These are phyloP conservation scores for Rhodocollybia butyracea DNA, from an alignment of 768 basidiomycete species.

Conservation along the genomic window DNA sequence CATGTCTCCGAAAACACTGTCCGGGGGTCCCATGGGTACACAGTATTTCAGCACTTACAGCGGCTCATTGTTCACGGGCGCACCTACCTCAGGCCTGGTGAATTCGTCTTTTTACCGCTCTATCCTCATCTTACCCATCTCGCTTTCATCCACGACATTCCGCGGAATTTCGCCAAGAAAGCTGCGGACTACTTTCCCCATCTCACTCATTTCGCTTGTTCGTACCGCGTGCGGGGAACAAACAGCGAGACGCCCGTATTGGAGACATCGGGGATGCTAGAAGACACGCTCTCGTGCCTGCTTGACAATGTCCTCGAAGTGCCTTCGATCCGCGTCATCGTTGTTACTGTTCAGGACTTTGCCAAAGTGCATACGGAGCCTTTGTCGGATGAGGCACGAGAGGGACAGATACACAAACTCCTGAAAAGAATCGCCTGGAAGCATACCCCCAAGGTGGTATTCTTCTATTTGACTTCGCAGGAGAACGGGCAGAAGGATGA, in stretches of 20 bases:
- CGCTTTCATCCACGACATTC: slow-evolving; percentile 5
- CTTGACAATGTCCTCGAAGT: slow-evolving; percentile 1
- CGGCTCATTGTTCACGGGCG: background rate
- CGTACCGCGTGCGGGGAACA: slow-evolving; percentile 1
- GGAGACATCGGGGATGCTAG: background rate
- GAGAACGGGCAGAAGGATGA: background rate
- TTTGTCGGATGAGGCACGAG: background rate
- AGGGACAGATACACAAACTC: background rate
- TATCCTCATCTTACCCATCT: slow-evolving; percentile 5
- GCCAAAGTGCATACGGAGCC: background rate
- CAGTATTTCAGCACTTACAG: background rate
- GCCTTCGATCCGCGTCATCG: background rate
- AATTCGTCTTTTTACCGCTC: slow-evolving; percentile 3
- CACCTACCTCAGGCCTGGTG: background rate
- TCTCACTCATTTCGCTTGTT: slow-evolving; percentile 4
- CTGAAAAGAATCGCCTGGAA: slow-evolving; percentile 1
- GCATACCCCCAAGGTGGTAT: background rate
- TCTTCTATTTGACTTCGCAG: background rate
- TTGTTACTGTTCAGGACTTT: slow-evolving; percentile 3
- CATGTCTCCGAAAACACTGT: slow-evolving; percentile 1
- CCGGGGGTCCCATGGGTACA: background rate
- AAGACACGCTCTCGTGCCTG: background rate
- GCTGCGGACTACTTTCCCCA: background rate
- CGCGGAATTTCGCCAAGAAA: slow-evolving; percentile 3
- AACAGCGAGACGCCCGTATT: background rate